Evolutionary conservation across 768 basidiomycete species (phyloP), one percentile per base, ranked within the genome.

Genomic region (Lactifluus piperatus): DNA sequence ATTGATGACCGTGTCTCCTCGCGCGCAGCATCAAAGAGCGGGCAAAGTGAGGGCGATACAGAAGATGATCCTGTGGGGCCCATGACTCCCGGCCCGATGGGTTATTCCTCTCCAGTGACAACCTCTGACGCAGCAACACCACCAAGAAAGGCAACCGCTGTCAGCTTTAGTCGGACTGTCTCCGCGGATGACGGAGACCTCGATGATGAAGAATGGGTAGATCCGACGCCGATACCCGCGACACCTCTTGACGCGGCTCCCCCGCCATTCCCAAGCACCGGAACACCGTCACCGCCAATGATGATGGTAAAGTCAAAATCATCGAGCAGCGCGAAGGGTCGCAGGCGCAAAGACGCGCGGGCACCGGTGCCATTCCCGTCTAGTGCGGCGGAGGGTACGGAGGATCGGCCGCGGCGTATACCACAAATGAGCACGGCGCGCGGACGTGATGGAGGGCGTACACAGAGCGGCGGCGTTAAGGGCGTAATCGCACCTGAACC

Each of bases 381-480:
- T 29, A 60, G 51, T 45, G 48, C 54, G 53, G 63, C 64, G n/a
- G 69, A 57, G 36, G 26, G 22, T 3, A 10, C 18, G 3, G 56
- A 57, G 10, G 60, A 62, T 8, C 37, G 39, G 14, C 46, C 54
- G 18, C 53, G 67, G 66, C 68, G 69, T 34, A 66, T 72, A 62
- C 75, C 72, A 58, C 76, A 85, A 72, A 87, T 90, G 86, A 84
- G 87, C 67, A 83, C 79, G 4, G 79, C 83, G 27, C 79, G 85
- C 43, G 89, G 84, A 49, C 76, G 87, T 57, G 86, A 91, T 70
- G 88, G 89, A 3, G 89, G 89, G 39, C 75, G 88, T 65, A 91
- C 89, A 62, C 86, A 89, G 74, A 91, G 88, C 67, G 88, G 88
- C 2, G 89, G 89, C n/a, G 86, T 91, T 29, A 85, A 82, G 67